Evolutionary conservation across 352 stramenopile species (phyloP).

Genomic region (Globisporangium lucens): DNA sequence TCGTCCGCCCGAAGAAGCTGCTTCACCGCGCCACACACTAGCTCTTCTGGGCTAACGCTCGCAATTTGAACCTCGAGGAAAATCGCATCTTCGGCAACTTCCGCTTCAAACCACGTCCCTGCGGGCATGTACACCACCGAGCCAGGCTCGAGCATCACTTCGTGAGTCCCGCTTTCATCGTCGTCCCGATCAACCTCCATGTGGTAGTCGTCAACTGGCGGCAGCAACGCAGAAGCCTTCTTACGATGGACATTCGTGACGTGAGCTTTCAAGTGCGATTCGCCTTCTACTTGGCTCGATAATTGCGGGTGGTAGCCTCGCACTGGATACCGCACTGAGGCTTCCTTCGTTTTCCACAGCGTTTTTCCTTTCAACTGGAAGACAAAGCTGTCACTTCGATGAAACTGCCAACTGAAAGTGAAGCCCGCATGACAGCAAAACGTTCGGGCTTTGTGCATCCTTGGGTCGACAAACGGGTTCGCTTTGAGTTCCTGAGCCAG

Average conservation of each 20-base stretch:
- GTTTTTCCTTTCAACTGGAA: slow-evolving; percentile 35
- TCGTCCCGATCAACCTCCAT: slow-evolving; percentile 18
- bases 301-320: slow-evolving; percentile 25
- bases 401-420: slow-evolving; percentile 42
- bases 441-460: slow-evolving; percentile 16
- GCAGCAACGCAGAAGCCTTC: slow-evolving; percentile 2
- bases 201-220: slow-evolving; percentile 19
- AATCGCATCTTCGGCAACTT: slow-evolving; percentile 21
- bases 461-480: slow-evolving; percentile 13
- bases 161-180: not conserved
- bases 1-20: slow-evolving; percentile 31
- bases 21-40: slow-evolving; percentile 25
- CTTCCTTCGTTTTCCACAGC: slow-evolving; percentile 26
- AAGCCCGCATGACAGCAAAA: slow-evolving; percentile 10
- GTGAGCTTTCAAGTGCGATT: slow-evolving; percentile 21
- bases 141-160: slow-evolving; percentile 29
- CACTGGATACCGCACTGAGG: slow-evolving; percentile 22
- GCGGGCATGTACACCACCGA: slow-evolving; percentile 48
- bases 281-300: slow-evolving; percentile 6
- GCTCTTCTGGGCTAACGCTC: slow-evolving; percentile 20
- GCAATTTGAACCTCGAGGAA: slow-evolving; percentile 49
- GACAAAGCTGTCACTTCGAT: slow-evolving; percentile 33
- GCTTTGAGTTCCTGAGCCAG: slow-evolving; percentile 31
- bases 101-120: slow-evolving; percentile 42
- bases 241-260: not conserved